Conservation (phyloP, 2,329 filamentous ascomycete species). For the Eutypella sp. region DNA sequence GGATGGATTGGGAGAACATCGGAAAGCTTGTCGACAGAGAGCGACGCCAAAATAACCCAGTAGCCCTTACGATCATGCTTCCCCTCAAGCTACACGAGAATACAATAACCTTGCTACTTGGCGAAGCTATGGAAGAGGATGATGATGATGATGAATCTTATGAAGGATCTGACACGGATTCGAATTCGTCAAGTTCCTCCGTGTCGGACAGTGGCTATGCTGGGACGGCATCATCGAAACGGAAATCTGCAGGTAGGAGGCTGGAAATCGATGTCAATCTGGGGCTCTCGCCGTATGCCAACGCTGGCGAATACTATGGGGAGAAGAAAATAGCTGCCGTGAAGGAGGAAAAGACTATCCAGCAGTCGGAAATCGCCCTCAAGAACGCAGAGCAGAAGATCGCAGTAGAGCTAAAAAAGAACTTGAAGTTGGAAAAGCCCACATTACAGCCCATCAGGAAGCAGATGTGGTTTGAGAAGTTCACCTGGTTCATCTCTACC, state of each 20-base stretch:
- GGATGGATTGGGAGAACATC: constrained; percentile 97
- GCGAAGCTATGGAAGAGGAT: constrained; percentile 62
- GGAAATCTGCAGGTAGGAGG: constrained; percentile 43
- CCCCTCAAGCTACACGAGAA: constrained; percentile 90
- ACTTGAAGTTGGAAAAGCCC: constrained; percentile 86
- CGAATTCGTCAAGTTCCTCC: constrained; percentile 62
- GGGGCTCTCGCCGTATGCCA: constrained; percentile 75
- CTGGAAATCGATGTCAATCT: constrained; percentile 83
- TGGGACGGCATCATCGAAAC: constrained; percentile 29
- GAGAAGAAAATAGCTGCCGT: constrained; percentile 78
- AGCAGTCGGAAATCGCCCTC: constrained; percentile 75
- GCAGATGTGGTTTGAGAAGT: constrained; percentile 96
- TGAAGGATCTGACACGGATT: constrained; percentile 42
- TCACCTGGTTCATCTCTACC: constrained; percentile 89
- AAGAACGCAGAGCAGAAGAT: constrained; percentile 92
- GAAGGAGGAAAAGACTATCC: constrained; percentile 82
- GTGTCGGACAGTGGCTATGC: constrained; percentile 51
- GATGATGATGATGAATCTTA: constrained; percentile 50
- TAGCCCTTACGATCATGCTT: constrained; percentile 80
- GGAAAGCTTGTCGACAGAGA: constrained; percentile 83
- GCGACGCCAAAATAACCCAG: constrained; percentile 72
- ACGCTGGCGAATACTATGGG: constrained; percentile 87
- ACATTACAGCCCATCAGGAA: constrained; percentile 76
- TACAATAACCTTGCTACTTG: constrained; percentile 72
- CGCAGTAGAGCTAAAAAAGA: constrained; percentile 76